These are phyloP conservation scores for Bacidia rubella DNA, from an alignment of 495 filamentous ascomycete genomes.

Conservation along the genomic window DNA sequence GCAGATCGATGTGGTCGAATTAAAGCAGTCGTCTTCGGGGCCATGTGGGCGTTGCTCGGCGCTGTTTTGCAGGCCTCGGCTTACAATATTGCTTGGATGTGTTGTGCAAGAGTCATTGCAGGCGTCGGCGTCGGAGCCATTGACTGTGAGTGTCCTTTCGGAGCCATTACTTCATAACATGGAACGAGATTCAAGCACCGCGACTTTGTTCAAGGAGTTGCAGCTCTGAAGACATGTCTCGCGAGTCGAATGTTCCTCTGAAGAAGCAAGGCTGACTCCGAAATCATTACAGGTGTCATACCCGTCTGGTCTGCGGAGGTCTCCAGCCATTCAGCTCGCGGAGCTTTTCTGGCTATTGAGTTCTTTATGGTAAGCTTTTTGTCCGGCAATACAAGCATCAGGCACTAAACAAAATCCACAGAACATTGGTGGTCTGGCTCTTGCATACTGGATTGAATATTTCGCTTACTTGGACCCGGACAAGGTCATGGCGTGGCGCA, in stretches of 20 bases:
- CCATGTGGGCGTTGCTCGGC: conserved; percentile 40
- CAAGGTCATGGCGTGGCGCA: conserved; percentile 30
- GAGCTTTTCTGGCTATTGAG: conserved; percentile 57
- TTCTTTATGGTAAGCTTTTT: conserved; percentile 34
- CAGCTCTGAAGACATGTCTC: no score
- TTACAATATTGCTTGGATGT: conserved; percentile 38
- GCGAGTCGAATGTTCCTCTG: no score
- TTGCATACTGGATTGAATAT: conserved; percentile 52
- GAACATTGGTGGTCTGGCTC: conserved; percentile 41
- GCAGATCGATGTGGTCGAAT: conserved; percentile 42
- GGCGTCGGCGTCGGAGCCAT: conserved; percentile 42
- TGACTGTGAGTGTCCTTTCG: no score
- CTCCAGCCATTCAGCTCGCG: conserved; percentile 51
- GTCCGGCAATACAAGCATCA: conserved; percentile 33
- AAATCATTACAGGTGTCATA: no score
- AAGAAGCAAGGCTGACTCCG: no score
- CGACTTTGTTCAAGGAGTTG: no score
- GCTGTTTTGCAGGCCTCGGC: conserved; percentile 39
- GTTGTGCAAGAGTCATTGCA: conserved; percentile 40
- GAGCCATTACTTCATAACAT: no score
- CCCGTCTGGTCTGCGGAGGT: conserved; percentile 43
- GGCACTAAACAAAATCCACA: conserved; percentile 38
- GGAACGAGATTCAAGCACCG: no score
- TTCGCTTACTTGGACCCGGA: conserved; percentile 33
- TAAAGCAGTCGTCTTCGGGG: conserved; percentile 38